Conservation (phyloP, 495 filamentous ascomycete genomes). For the Paragyromitra xinjiangensis region DNA sequence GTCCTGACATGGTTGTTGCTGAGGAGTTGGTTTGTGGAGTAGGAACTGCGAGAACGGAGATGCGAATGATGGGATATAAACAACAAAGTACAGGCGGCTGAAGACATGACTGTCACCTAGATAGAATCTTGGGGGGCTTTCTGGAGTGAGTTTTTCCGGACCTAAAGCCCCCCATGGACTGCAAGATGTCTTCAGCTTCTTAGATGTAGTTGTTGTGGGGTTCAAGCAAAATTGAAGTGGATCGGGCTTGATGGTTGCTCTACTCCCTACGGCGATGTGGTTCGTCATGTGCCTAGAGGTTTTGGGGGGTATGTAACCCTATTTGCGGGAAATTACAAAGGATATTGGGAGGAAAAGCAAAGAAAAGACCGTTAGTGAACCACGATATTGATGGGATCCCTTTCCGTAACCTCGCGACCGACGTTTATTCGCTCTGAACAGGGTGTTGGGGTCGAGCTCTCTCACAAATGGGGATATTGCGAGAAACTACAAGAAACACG, state of each 20-base stretch:
- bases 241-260: too few species aligned
- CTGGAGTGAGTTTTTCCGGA: background rate
- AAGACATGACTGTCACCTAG: background rate
- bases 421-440: too few species aligned
- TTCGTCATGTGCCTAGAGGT: background rate
- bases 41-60: background rate
- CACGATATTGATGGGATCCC: too few species aligned
- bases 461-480: too few species aligned
- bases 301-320: too few species aligned
- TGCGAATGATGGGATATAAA: background rate
- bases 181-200: background rate
- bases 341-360: too few species aligned
- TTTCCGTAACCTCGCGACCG: too few species aligned
- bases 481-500: too few species aligned
- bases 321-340: too few species aligned
- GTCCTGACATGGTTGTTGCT: background rate
- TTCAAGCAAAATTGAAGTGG: background rate
- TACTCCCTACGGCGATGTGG: too few species aligned
- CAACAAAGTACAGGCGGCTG: background rate
- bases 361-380: too few species aligned
- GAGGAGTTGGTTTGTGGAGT: background rate
- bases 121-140: background rate
- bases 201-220: background rate
- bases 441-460: too few species aligned
- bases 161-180: background rate